Conservation (phyloP, 768 basidiomycete species). For the Russula foetens region DNA sequence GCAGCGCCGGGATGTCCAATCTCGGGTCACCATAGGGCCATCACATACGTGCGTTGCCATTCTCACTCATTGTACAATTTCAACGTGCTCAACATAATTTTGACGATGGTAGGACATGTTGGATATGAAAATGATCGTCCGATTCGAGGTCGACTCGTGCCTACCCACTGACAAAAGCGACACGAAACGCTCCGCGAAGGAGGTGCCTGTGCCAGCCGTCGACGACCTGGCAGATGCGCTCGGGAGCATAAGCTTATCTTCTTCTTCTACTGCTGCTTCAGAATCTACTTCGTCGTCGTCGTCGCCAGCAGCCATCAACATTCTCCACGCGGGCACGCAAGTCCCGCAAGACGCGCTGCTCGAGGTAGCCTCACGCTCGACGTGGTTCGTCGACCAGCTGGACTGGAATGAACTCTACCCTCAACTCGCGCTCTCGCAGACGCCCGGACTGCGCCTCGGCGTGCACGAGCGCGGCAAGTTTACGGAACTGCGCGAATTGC, state of each 20-base stretch:
- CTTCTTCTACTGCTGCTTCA: background rate
- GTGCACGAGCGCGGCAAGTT: slow-evolving; percentile 51
- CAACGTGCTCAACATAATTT: background rate
- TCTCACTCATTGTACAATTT: background rate
- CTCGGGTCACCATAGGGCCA: slow-evolving; percentile 53
- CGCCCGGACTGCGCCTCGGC: slow-evolving; percentile 50
- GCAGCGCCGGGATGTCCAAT: slow-evolving; percentile 40
- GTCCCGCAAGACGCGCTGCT: slow-evolving; percentile 20
- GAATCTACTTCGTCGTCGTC: background rate
- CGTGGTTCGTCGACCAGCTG: slow-evolving; percentile 22
- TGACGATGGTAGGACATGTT: slow-evolving; percentile 39
- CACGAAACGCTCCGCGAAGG: background rate
- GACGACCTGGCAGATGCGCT: slow-evolving; percentile 23
- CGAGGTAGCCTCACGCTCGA: slow-evolving; percentile 30
- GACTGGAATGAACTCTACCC: slow-evolving; percentile 58
- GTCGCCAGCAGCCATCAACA: background rate
- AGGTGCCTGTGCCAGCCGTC: background rate
- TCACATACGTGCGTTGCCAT: slow-evolving; percentile 47
- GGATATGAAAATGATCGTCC: slow-evolving; percentile 49
- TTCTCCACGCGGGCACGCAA: slow-evolving; percentile 12
- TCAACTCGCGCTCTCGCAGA: slow-evolving; percentile 65
- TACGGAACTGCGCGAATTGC: slow-evolving; percentile 37
- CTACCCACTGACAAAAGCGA: background rate
- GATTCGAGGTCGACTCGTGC: slow-evolving; percentile 46
- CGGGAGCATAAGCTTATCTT: slow-evolving; percentile 10